These are phyloP conservation scores for Torulaspora franciscae DNA, from an alignment of 805 yeast genomes.

Conservation along the genomic window DNA sequence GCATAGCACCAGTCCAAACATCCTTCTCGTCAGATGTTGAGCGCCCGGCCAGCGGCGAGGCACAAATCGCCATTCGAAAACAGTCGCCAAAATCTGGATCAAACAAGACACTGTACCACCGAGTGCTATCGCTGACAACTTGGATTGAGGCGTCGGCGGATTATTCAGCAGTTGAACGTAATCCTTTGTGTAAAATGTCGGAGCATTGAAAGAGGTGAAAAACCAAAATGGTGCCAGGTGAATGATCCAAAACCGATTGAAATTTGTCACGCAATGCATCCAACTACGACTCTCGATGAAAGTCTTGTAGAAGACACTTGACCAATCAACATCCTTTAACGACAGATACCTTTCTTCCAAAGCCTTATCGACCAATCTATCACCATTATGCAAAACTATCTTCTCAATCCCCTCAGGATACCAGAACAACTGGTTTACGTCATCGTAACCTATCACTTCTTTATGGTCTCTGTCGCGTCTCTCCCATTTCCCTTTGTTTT, in stretches of 20 bases:
- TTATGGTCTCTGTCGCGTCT: constrained; percentile 70
- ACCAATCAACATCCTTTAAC: constrained; percentile 60
- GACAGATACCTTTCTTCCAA: constrained; percentile 51
- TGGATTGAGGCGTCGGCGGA: constrained; percentile 54
- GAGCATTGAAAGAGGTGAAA: constrained; percentile 63
- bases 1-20: constrained; percentile 40
- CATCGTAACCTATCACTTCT: constrained; percentile 78
- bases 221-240: constrained; percentile 75
- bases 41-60: constrained; percentile 75
- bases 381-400: constrained; percentile 44
- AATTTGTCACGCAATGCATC: constrained; percentile 68
- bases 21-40: constrained; percentile 48
- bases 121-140: constrained; percentile 54
- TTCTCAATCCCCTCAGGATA: constrained; percentile 61
- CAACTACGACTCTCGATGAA: constrained; percentile 71
- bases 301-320: constrained; percentile 64
- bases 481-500: constrained; percentile 48
- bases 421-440: constrained; percentile 87
- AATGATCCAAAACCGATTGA: constrained; percentile 74
- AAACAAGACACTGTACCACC: constrained; percentile 62
- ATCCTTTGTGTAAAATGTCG: constrained; percentile 57
- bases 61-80: constrained; percentile 56
- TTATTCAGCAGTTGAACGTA: constrained; percentile 52
- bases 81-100: constrained; percentile 51
- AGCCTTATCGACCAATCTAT: constrained; percentile 49